Conservation (phyloP, 495 filamentous ascomycete genomes). For the Annulohypoxylon maeteangense region DNA sequence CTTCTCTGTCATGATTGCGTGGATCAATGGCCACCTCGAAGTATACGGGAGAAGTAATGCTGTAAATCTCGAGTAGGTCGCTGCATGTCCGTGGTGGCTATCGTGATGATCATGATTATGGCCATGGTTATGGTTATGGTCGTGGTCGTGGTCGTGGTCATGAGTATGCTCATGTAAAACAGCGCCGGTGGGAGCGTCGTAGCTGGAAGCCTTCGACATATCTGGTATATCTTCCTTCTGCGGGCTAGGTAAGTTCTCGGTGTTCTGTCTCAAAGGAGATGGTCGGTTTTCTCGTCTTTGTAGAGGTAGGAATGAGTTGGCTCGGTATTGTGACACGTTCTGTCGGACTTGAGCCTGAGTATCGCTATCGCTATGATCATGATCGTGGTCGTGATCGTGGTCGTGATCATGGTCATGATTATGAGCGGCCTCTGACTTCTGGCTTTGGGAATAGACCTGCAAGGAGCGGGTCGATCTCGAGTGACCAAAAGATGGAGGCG, state of each 20-base stretch:
- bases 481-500: conserved; percentile 50
- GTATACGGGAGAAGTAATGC: conserved; percentile 71
- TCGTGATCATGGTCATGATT: conserved; percentile 51
- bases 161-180: conserved; percentile 45
- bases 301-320: conserved; percentile 49
- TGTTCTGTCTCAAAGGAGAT: conserved; percentile 43
- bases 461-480: conserved; percentile 45
- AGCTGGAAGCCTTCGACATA: conserved; percentile 10
- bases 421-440: conserved; percentile 40
- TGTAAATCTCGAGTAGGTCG: conserved; percentile 67
- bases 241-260: conserved; percentile 32
- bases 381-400: conserved; percentile 50
- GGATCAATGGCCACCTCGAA: conserved; percentile 76
- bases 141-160: neutral
- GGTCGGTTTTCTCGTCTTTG: conserved; percentile 51
- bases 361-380: conserved; percentile 48
- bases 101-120: conserved; percentile 2
- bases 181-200: conserved; percentile 28
- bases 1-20: conserved; percentile 87
- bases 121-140: neutral
- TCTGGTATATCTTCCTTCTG: conserved; percentile 18
- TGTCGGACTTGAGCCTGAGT: conserved; percentile 51
- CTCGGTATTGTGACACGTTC: conserved; percentile 48
- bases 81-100: conserved; percentile 45
- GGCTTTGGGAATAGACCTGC: conserved; percentile 39